Evolutionary conservation across 1,284 basidiomycete species (phyloP).

Genomic region (Serendipita sp.): DNA sequence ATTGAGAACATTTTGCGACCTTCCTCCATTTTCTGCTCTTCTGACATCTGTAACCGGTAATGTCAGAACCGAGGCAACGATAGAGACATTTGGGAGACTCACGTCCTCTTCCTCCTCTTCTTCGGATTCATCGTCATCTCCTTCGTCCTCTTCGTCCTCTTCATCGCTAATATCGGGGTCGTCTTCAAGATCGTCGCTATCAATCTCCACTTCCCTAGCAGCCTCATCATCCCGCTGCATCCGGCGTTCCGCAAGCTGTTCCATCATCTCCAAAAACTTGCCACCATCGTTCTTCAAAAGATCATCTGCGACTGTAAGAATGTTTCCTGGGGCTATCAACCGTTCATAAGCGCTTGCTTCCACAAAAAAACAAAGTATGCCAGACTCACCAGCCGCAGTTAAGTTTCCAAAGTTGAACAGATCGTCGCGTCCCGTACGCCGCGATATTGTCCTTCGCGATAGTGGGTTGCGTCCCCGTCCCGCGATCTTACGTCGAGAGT

Average conservation of each 20-base stretch:
- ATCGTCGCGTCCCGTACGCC: conserved; percentile 33
- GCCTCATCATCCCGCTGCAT: conserved; percentile 89
- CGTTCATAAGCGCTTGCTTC: background rate
- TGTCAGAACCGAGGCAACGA: conserved; percentile 1
- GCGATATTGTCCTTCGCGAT: conserved; percentile 8
- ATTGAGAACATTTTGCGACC: conserved; percentile 99
- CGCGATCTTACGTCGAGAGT: conserved; percentile 56
- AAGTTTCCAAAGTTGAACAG: conserved; percentile 69
- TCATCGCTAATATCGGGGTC: conserved; percentile 36
- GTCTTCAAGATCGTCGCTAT: conserved; percentile 38
- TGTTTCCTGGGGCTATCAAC: conserved; percentile 57
- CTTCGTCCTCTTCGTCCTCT: conserved; percentile 26
- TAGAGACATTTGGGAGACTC: background rate
- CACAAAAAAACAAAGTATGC: background rate
- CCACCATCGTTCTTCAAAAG: conserved; percentile 95
- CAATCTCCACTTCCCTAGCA: conserved; percentile 52
- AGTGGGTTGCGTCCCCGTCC: conserved; percentile 22
- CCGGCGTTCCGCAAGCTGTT: conserved; percentile 88
- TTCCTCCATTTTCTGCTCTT: conserved; percentile 94
- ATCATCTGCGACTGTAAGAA: conserved; percentile 97
- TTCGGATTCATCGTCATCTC: conserved; percentile 33
- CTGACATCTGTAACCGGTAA: conserved; percentile 47
- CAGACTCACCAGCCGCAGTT: conserved; percentile 63
- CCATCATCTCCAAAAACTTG: conserved; percentile 99
- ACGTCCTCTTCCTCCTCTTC: conserved; percentile 27